A percentile compares a stretch with the other conserved stretches of the same genome.
phyloP scores from a whole-genome alignment of 371 early-diverging fungal species.

The Mucor indicus region DNA sequence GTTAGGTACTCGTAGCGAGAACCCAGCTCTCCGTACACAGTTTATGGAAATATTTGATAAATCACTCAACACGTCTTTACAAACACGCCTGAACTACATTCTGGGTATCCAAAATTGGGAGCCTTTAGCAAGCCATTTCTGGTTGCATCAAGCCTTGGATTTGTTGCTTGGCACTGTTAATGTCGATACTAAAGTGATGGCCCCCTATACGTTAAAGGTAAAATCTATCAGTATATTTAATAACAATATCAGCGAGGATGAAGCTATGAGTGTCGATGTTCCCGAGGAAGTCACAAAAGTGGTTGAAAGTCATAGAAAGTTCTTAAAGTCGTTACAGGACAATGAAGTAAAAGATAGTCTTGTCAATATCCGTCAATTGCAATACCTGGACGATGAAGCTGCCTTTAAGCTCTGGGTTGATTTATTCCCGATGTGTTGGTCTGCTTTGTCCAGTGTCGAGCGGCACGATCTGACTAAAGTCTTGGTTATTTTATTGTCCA shows the following conservation, averaged over 20 bases:
- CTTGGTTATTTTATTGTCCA: slow-evolving; percentile 80
- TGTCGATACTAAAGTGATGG: slow-evolving; percentile 31
- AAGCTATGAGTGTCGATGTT: slow-evolving; percentile 21
- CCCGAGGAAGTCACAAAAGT: slow-evolving; percentile 37
- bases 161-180: slow-evolving; percentile 74
- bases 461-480: slow-evolving; percentile 82
- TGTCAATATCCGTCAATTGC: slow-evolving; percentile 61
- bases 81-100: slow-evolving; percentile 82
- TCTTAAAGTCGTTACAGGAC: slow-evolving; percentile 58
- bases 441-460: slow-evolving; percentile 65
- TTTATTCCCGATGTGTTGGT: slow-evolving; percentile 89
- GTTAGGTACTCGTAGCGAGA: slow-evolving; percentile 77
- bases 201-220: slow-evolving; percentile 50
- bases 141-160: slow-evolving; percentile 91
- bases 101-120: slow-evolving; percentile 97
- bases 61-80: slow-evolving; percentile 66
- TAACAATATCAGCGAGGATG: slow-evolving; percentile 7
- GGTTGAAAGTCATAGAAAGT: slow-evolving; percentile 51
- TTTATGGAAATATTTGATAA: slow-evolving; percentile 83
- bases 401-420: slow-evolving; percentile 80
- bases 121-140: slow-evolving; percentile 76
- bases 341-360: slow-evolving; percentile 52
- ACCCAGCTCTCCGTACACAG: slow-evolving; percentile 73
- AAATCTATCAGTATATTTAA: slow-evolving; percentile 49
- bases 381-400: slow-evolving; percentile 68